phyloP scores from a whole-genome alignment of 2,329 filamentous ascomycete genomes.

The Pseudogymnoascus sp. region DNA sequence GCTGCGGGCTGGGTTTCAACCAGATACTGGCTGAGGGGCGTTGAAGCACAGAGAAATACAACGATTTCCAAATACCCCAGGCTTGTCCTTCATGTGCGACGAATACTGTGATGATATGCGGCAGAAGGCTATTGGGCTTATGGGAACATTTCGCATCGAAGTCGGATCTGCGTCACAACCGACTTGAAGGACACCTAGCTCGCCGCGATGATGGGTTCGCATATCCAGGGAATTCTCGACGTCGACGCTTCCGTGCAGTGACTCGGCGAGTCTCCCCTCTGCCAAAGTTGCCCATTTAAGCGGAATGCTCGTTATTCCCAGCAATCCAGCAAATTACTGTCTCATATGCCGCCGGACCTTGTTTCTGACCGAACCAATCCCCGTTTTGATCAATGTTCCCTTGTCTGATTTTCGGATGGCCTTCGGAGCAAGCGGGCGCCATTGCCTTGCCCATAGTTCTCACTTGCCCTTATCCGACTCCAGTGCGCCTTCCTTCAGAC shows the following conservation, averaged over 20 bases:
- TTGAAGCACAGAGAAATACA: slow-evolving; percentile 9
- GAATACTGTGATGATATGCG: slow-evolving; percentile 4
- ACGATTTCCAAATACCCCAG: slow-evolving; percentile 9
- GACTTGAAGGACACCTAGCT: not conserved
- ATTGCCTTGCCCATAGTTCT: not conserved
- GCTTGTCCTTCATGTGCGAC: slow-evolving; percentile 7
- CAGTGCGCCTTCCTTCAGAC: not conserved
- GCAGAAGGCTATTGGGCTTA: not conserved
- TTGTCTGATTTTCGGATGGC: not conserved
- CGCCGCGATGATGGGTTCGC: slow-evolving; percentile 6
- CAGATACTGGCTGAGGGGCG: slow-evolving; percentile 11
- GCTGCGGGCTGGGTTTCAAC: slow-evolving; percentile 17
- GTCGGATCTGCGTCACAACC: slow-evolving; percentile 4
- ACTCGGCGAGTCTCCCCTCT: not conserved
- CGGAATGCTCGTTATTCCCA: slow-evolving; percentile 1
- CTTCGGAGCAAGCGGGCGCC: not conserved
- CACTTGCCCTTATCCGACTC: not conserved
- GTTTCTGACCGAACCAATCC: not conserved
- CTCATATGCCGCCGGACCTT: not conserved
- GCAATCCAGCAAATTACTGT: slow-evolving; percentile 4
- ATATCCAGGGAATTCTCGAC: slow-evolving; percentile 3
- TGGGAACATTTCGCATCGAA: slow-evolving; percentile 8
- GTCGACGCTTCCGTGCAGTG: not conserved
- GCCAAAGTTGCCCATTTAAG: not conserved
- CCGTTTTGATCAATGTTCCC: not conserved